These are phyloP conservation scores for Orbilia brochopaga DNA, from an alignment of 2,329 filamentous ascomycete species.

Conservation along the genomic window DNA sequence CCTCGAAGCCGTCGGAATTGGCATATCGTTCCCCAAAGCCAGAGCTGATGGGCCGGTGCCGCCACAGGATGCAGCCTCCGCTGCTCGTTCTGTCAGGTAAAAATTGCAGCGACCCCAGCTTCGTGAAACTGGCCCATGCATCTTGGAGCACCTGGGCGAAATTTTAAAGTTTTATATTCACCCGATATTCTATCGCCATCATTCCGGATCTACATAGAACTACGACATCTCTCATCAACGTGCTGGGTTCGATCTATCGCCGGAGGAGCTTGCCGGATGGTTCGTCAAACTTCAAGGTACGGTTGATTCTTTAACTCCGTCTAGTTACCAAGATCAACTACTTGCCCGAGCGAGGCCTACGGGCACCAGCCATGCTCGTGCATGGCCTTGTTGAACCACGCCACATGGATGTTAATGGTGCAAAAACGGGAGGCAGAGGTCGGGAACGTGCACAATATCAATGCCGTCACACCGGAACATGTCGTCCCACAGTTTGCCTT, in stretches of 20 bases:
- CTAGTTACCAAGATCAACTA: constrained; percentile 1
- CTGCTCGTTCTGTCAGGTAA: constrained; percentile 66
- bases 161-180: constrained; percentile 38
- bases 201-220: constrained; percentile 67
- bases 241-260: constrained; percentile 79
- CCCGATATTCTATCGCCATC: constrained; percentile 61
- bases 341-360: constrained; percentile 5
- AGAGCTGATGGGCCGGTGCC: neutral
- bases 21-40: neutral
- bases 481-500: constrained; percentile 82
- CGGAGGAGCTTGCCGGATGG: constrained; percentile 80
- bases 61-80: constrained; percentile 67
- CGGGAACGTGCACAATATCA: constrained; percentile 79
- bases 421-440: neutral
- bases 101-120: constrained; percentile 40
- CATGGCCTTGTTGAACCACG: neutral
- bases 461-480: constrained; percentile 84
- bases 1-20: neutral
- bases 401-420: neutral
- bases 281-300: constrained; percentile 80
- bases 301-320: constrained; percentile 56
- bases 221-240: constrained; percentile 80
- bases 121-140: constrained; percentile 26
- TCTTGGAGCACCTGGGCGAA: constrained; percentile 18
- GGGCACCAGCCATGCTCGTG: neutral